These are phyloP conservation scores for Starmerella sp. DNA, from an alignment of 805 yeast species.

Conservation along the genomic window DNA sequence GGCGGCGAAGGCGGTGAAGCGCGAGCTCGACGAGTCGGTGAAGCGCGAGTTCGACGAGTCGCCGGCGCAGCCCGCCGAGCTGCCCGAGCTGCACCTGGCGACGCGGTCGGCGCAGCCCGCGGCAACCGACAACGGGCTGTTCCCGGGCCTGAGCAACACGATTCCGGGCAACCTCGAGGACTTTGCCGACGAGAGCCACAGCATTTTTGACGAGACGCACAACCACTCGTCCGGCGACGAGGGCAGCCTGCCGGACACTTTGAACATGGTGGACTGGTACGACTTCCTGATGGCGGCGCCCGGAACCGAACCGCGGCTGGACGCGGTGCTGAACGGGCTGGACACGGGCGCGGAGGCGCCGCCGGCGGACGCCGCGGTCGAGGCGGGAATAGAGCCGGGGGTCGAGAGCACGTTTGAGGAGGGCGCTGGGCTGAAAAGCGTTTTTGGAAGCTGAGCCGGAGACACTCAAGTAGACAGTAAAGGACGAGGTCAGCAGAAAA, in stretches of 20 bases:
- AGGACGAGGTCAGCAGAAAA: too few relatives aligned
- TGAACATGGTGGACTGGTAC: slow-evolving; percentile 33
- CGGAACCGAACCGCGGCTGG: background rate
- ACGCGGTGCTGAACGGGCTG: background rate
- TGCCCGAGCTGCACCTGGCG: background rate
- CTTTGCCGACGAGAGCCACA: background rate
- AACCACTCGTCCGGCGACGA: slow-evolving; percentile 15
- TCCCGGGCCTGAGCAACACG: background rate
- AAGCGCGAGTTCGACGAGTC: background rate
- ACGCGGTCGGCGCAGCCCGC: background rate
- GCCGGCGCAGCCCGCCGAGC: background rate
- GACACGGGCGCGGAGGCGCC: background rate
- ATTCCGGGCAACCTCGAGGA: background rate
- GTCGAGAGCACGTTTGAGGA: background rate
- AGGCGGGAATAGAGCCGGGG: background rate
- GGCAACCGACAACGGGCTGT: background rate
- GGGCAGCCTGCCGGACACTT: slow-evolving; percentile 25
- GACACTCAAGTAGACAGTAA: too few relatives aligned
- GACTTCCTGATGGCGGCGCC: slow-evolving; percentile 25
- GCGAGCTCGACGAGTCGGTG: background rate
- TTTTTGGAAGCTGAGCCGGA: too few relatives aligned
- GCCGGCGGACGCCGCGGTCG: background rate
- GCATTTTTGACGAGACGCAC: background rate
- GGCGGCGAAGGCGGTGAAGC: background rate
- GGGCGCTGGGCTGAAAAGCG: too few relatives aligned